A percentile compares a stretch with the other conserved stretches of the same genome.
These are phyloP conservation scores for Neofusicoccum laricinum DNA, from an alignment of 2,329 filamentous ascomycete species.

Conservation along the genomic window DNA sequence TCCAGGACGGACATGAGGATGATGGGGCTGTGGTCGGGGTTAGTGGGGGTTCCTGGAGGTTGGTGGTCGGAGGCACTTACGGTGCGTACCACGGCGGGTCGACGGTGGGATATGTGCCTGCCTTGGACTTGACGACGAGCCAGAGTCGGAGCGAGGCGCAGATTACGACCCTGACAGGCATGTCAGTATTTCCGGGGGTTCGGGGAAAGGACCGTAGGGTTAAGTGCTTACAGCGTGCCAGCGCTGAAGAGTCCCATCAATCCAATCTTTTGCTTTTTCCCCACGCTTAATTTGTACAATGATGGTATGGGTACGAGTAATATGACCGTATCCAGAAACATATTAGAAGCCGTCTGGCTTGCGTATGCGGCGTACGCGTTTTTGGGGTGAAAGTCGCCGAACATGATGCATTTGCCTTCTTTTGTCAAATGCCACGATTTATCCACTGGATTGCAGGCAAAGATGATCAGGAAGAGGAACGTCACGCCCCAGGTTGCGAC, in stretches of 20 bases:
- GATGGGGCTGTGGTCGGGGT: slow-evolving; percentile 3
- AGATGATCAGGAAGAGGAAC: slow-evolving; percentile 31
- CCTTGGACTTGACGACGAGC: slow-evolving; percentile 9
- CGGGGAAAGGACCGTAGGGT: not conserved
- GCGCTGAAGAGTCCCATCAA: slow-evolving; percentile 24
- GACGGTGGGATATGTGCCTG: slow-evolving; percentile 10
- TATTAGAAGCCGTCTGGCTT: slow-evolving; percentile 32
- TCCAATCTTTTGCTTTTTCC: slow-evolving; percentile 29
- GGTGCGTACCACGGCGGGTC: slow-evolving; percentile 17
- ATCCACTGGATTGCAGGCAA: slow-evolving; percentile 29
- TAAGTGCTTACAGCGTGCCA: not conserved
- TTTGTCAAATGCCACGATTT: slow-evolving; percentile 30
- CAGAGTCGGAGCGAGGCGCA: slow-evolving; percentile 12
- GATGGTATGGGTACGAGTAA: slow-evolving; percentile 32
- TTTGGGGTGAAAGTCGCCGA: slow-evolving; percentile 31
- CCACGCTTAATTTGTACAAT: slow-evolving; percentile 28
- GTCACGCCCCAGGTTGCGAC: slow-evolving; percentile 29
- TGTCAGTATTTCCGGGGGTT: not conserved
- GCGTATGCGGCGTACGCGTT: slow-evolving; percentile 30
- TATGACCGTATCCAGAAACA: slow-evolving; percentile 32
- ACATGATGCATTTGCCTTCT: slow-evolving; percentile 31
- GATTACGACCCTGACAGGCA: slow-evolving; percentile 1
- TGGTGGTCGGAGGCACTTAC: not conserved
- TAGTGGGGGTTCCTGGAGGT: not conserved
- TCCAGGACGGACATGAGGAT: slow-evolving; percentile 21